These are phyloP conservation scores for Sinapis alba DNA, from an alignment of 441 rosid species.

Conservation along the genomic window DNA sequence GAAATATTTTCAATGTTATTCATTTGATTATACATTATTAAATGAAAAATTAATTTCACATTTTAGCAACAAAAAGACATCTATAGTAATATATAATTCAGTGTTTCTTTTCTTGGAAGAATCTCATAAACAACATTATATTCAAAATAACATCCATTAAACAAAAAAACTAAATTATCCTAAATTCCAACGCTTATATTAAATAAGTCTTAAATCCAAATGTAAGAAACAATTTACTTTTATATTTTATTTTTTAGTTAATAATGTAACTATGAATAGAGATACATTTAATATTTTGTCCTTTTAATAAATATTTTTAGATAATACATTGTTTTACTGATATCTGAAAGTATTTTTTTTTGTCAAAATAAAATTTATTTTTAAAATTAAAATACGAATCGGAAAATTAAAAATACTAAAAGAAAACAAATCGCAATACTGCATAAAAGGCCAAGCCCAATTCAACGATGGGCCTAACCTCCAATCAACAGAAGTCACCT, in stretches of 20 bases:
- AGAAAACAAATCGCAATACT: neutral
- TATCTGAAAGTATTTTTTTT: neutral
- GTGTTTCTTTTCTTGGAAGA: neutral
- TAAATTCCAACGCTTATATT: too few species aligned
- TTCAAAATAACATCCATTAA: too few species aligned
- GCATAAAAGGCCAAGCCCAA: slow-evolving; percentile 27
- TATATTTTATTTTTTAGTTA: too few species aligned
- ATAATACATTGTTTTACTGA: neutral
- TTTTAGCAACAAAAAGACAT: neutral
- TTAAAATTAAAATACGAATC: neutral
- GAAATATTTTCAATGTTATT: neutral
- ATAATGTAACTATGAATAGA: too few species aligned
- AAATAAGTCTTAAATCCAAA: too few species aligned
- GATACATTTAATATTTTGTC: neutral
- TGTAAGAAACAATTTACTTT: too few species aligned
- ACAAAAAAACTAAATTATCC: too few species aligned
- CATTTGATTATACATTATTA: neutral
- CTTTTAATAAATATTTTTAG: neutral
- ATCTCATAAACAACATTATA: neutral
- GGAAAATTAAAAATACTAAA: neutral
- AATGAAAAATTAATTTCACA: neutral
- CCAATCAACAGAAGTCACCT: neutral
- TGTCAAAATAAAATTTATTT: too few species aligned
- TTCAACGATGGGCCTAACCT: neutral
- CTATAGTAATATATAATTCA: neutral